These are phyloP conservation scores for Tuber aestivum DNA, from an alignment of 495 filamentous ascomycete species.

Conservation along the genomic window DNA sequence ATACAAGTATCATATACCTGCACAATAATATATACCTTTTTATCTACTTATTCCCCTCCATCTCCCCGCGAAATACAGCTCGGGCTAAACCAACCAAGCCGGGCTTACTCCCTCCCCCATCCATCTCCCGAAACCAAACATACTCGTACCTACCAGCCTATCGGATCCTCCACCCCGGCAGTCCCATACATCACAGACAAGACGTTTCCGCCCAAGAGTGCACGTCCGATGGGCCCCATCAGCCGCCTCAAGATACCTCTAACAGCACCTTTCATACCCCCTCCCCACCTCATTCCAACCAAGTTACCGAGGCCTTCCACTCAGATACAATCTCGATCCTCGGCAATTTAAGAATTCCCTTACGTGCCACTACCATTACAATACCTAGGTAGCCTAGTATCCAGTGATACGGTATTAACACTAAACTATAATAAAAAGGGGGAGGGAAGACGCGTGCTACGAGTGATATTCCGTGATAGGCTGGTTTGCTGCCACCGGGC, in stretches of 20 bases:
- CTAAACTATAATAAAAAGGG: not conserved
- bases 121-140: not conserved
- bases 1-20: not conserved
- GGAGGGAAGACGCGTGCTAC: not conserved
- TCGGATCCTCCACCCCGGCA: not conserved
- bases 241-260: not conserved
- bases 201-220: not conserved
- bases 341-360: not conserved
- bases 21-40: not conserved
- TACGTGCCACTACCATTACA: not conserved
- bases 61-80: not conserved
- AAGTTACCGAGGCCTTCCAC: not conserved
- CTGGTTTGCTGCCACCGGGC: not conserved
- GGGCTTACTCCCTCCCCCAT: not conserved
- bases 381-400: not conserved
- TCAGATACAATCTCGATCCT: not conserved
- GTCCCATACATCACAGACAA: not conserved
- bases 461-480: not conserved
- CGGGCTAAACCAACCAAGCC: not conserved
- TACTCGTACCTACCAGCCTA: not conserved
- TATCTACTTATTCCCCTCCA: not conserved
- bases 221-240: not conserved
- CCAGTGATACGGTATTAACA: not conserved
- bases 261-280: not conserved
- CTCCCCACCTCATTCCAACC: not conserved